These are phyloP conservation scores for Ogataea zsoltii DNA, from an alignment of 805 yeast genomes.

Conservation along the genomic window DNA sequence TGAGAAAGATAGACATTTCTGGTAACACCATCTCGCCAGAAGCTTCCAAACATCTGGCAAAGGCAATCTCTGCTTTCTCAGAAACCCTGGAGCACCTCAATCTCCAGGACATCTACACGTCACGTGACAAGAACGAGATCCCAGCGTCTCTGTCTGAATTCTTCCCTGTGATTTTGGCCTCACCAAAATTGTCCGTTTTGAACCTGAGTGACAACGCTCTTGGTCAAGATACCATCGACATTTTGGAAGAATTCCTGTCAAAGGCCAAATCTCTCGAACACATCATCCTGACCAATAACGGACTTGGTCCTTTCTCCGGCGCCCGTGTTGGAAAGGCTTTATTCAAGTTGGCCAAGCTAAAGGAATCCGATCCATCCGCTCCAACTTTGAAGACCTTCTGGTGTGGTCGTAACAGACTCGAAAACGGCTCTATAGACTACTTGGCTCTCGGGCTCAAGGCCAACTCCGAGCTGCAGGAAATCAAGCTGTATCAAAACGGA, in stretches of 20 bases:
- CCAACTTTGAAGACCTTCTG: conserved; percentile 75
- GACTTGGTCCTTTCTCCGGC: conserved; percentile 98
- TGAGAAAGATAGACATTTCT: conserved; percentile 69
- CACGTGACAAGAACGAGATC: conserved; percentile 91
- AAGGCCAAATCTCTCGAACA: conserved; percentile 81
- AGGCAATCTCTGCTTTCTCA: conserved; percentile 43
- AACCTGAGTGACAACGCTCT: conserved; percentile 94
- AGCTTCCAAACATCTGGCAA: conserved; percentile 74
- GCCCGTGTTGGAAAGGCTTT: conserved; percentile 88
- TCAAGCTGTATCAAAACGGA: conserved; percentile 89
- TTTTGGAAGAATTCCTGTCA: conserved; percentile 74
- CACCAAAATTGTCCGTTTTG: conserved; percentile 68
- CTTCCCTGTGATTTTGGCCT: conserved; percentile 69
- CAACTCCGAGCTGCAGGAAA: conserved; percentile 63
- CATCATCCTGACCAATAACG: conserved; percentile 88
- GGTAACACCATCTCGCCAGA: conserved; percentile 96
- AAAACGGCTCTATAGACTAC: conserved; percentile 87
- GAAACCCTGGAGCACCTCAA: conserved; percentile 65
- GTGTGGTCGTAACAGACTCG: conserved; percentile 97
- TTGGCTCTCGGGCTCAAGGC: conserved; percentile 83
- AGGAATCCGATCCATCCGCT: conserved; percentile 33
- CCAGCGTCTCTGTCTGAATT: conserved; percentile 76
- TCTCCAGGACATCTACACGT: conserved; percentile 92
- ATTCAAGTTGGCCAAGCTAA: conserved; percentile 65
- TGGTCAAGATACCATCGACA: conserved; percentile 93